phyloP scores from a whole-genome alignment of 129 eudicot species.

The Sambucus nigra region DNA sequence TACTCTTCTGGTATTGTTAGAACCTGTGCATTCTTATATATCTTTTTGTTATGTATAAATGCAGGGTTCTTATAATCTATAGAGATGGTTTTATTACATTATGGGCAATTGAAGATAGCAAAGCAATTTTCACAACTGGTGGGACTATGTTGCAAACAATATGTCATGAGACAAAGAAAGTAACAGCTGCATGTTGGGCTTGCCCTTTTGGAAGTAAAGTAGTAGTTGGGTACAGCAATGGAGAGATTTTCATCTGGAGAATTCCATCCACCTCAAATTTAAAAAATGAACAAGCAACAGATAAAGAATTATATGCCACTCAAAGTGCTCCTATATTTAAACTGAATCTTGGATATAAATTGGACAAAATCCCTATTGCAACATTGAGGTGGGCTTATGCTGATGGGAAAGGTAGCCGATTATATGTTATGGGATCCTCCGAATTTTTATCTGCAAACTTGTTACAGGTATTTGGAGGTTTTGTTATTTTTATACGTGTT shows the following conservation, averaged over 20 bases:
- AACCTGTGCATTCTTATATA: constrained; percentile 10
- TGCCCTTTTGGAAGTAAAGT: constrained; percentile 86
- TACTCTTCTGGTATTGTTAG: too few species aligned
- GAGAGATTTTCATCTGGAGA: constrained; percentile 76
- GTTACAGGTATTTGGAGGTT: constrained; percentile 53
- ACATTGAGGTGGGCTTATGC: constrained; percentile 58
- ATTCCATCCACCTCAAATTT: constrained; percentile 33
- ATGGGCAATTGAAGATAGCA: constrained; percentile 85
- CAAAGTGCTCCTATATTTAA: constrained; percentile 56
- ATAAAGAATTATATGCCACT: constrained; percentile 24
- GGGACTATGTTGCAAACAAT: constrained; percentile 39
- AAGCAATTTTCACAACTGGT: constrained; percentile 49
- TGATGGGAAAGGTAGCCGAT: constrained; percentile 75
- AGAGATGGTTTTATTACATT: constrained; percentile 56
- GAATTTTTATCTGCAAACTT: constrained; percentile 49
- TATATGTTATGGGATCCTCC: constrained; percentile 68
- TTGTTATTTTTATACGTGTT: not conserved
- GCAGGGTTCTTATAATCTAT: constrained; percentile 79
- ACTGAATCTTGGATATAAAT: constrained; percentile 82
- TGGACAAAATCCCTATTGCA: constrained; percentile 72
- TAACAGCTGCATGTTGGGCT: constrained; percentile 89
- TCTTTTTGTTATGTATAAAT: constrained; percentile 4
- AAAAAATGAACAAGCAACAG: constrained; percentile 23
- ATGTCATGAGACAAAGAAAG: constrained; percentile 62
- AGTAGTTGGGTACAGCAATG: constrained; percentile 80